Evolutionary conservation across 1,284 basidiomycete genomes (phyloP).

Genomic region (Lignosus rhinocerotis): DNA sequence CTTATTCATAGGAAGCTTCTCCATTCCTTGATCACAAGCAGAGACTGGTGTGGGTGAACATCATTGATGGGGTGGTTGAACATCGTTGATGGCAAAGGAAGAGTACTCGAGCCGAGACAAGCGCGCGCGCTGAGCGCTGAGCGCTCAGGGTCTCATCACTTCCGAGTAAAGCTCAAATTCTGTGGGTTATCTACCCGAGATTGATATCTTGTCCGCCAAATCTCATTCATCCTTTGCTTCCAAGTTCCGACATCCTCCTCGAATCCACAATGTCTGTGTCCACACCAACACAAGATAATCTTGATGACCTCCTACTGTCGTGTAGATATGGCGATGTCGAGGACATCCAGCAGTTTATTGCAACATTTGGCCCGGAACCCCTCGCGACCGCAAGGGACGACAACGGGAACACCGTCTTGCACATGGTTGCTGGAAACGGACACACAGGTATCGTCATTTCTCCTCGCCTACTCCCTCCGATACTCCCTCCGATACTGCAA

Average conservation of each 20-base stretch:
- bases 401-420: constrained; percentile 75
- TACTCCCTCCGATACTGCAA: constrained; percentile 1
- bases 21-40: not conserved
- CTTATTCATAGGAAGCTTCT: not conserved
- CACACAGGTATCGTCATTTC: constrained; percentile 64
- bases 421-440: constrained; percentile 87
- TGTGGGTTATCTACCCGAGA: not conserved
- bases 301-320: constrained; percentile 77
- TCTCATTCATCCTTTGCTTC: not conserved
- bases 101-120: not conserved
- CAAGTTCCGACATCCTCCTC: not conserved
- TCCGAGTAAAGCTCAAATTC: too few species aligned
- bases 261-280: constrained; percentile 23
- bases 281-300: constrained; percentile 56
- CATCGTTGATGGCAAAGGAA: not conserved
- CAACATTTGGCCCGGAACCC: constrained; percentile 54
- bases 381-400: constrained; percentile 67
- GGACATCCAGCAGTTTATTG: constrained; percentile 69
- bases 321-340: constrained; percentile 85
- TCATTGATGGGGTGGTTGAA: constrained; percentile 1
- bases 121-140: not conserved
- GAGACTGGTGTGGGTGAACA: not conserved
- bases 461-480: not conserved
- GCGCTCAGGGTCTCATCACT: not conserved
- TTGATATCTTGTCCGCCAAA: not conserved